A percentile compares a stretch with the other conserved stretches of the same genome.
Conservation (phyloP, 768 basidiomycete genomes). For the Mrakia frigida region DNA sequence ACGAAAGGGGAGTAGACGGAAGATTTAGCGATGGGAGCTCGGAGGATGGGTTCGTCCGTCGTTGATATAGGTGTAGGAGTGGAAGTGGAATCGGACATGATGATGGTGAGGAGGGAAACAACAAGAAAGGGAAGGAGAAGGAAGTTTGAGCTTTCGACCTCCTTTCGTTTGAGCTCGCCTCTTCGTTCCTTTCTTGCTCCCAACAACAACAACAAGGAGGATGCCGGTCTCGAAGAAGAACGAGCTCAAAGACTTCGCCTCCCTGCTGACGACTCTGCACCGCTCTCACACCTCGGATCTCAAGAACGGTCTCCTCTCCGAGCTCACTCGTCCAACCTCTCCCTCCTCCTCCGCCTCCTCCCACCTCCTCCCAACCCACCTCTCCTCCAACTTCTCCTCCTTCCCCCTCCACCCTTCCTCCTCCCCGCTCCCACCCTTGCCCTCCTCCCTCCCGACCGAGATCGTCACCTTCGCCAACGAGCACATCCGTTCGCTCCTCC, state of each 20-base stretch:
- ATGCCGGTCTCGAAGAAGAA: not conserved
- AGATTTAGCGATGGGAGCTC: not conserved
- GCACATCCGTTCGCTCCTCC: not conserved
- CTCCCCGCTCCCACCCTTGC: too few relatives aligned
- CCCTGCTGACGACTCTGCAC: not conserved
- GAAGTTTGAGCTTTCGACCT: not conserved
- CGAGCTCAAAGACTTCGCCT: not conserved
- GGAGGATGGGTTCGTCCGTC: not conserved
- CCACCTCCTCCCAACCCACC: not conserved
- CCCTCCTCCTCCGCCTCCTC: not conserved
- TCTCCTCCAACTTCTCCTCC: not conserved
- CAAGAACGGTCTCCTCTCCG: not conserved
- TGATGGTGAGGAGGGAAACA: not conserved
- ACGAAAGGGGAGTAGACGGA: slow-evolving; percentile 13
- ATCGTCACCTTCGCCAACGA: not conserved
- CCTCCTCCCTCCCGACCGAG: not conserved
- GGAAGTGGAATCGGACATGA: not conserved
- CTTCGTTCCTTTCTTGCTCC: not conserved
- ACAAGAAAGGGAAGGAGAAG: not conserved
- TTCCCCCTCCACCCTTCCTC: not conserved
- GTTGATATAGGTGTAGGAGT: not conserved
- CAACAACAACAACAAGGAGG: too few relatives aligned
- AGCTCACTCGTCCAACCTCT: not conserved
- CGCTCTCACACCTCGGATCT: not conserved
- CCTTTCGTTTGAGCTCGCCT: not conserved